Evolutionary conservation across 2,329 filamentous ascomycete genomes (phyloP), one percentile per base, ranked within the genome.

Genomic region (Davidsoniella neocaledoniae): DNA sequence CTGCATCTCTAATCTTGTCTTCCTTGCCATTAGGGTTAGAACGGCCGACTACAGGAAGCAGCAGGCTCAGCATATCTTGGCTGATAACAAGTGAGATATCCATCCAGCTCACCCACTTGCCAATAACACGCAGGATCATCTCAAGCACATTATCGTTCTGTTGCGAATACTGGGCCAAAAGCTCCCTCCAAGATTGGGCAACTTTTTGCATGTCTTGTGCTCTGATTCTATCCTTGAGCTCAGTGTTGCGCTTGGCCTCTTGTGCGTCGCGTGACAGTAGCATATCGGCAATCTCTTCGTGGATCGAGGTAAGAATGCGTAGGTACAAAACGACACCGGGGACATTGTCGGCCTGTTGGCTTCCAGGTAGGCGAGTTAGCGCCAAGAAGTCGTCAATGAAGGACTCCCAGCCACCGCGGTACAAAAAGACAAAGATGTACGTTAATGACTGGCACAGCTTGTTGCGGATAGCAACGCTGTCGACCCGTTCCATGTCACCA

Each of bases 51-150:
- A 96, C 77, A 56, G 91, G 83, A 59, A 95, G 81, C 53, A 98
- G 73, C 45, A 87, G 74, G 60, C 76, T 79, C 59, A 96, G 77
- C 74, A 94, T 91, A 49, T 81, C 77, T 61, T 88, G 78, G 64
- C 93, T 94, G 58, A 98, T 86, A 42, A 98, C 80, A 51, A 98
- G 71, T 46, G 83, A 84, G 58, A 98, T 96, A 61, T 96, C 91
- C 60, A 93, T 94, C 91, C 91, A 98, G 73, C 87, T 93, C 54
- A 94, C 87, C 90, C 91, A 98, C 63, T 90, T 91, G 37, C 86
- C 87, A 56, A 98, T 79, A n/a, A 87, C 83, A 65, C 83, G 86
- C 48, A 98, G 72, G 58, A 85, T 88, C 73, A 93, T 80, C 63
- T 95, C 87, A 41, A 94, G 74, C 52, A 96, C 74, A 40, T 67